Percentiles rank a stretch among this genome's conserved stretches.
phyloP scores from a whole-genome alignment of 345 rosid genomes.

The Durio zibethinus region DNA sequence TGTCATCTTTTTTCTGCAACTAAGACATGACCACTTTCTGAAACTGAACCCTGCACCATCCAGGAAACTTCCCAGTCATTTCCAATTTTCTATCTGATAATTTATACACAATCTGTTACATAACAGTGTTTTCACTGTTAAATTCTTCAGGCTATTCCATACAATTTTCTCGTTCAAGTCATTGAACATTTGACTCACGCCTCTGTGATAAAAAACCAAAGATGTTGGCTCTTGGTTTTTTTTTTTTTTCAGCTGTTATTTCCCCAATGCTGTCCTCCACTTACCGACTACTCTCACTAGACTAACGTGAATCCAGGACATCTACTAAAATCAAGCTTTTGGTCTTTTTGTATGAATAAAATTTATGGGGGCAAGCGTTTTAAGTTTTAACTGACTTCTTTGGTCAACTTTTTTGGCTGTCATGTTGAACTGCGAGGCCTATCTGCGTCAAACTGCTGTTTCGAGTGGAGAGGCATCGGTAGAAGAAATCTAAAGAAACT shows the following conservation, averaged over 20 bases:
- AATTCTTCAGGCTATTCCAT: not conserved
- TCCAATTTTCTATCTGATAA: not conserved
- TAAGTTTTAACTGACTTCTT: not conserved
- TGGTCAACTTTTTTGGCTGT: not conserved
- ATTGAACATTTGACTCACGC: not conserved
- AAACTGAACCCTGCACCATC: not conserved
- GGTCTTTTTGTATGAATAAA: not conserved
- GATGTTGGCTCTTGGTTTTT: not conserved
- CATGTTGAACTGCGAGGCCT: not conserved
- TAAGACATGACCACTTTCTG: not conserved
- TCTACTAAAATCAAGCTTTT: not conserved
- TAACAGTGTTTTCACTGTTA: constrained; percentile 5
- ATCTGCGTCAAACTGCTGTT: constrained; percentile 3
- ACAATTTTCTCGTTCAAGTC: not conserved
- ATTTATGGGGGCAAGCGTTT: not conserved
- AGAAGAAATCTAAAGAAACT: not conserved
- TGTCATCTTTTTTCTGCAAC: not conserved
- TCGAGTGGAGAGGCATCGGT: not conserved
- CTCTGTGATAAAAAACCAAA: not conserved
- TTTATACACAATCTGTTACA: not conserved
- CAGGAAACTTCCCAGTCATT: not conserved
- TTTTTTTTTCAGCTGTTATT: not conserved
- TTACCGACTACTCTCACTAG: not conserved
- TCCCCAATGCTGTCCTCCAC: not conserved
- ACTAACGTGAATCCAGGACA: not conserved